Percentiles rank a stretch among this genome's conserved stretches.
Conservation (phyloP, 176 grass and related monocot species). For the Elymus sibiricus region DNA sequence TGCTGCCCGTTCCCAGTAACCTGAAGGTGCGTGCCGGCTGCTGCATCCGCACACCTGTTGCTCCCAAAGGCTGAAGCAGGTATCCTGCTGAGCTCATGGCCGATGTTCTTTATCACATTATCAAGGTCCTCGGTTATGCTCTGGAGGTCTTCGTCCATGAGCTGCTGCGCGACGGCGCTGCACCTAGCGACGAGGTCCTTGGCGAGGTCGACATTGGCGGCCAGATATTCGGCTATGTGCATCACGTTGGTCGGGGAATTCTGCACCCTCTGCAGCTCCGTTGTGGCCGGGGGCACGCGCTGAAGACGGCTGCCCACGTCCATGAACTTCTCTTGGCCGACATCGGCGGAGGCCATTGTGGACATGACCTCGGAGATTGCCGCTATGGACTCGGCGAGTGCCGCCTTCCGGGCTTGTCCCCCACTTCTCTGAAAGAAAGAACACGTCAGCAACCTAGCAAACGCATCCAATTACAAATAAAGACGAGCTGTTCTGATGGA, state of each 20-base stretch:
- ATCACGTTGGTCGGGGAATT: conserved; percentile 15
- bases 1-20: conserved; percentile 2
- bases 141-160: conserved; percentile 54
- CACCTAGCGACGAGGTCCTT: conserved; percentile 65
- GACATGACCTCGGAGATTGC: conserved; percentile 60
- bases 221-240: conserved; percentile 47
- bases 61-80: conserved; percentile 43
- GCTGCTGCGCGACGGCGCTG: conserved; percentile 24
- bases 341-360: conserved; percentile 5
- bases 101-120: conserved; percentile 62
- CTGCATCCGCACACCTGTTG: conserved; percentile 27
- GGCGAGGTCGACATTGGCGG: conserved; percentile 64
- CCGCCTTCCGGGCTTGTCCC: conserved; percentile 36
- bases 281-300: conserved; percentile 1
- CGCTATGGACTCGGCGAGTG: conserved; percentile 37
- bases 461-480: neutral
- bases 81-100: conserved; percentile 59
- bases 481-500: neutral
- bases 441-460: neutral
- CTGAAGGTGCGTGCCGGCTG: conserved; percentile 21
- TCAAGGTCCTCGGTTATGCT: conserved; percentile 52
- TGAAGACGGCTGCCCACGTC: conserved; percentile 56
- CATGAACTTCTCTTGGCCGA: conserved; percentile 49
- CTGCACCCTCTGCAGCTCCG: conserved; percentile 36
- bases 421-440: conserved; percentile 41